A percentile compares a stretch with the other conserved stretches of the same genome.
Evolutionary conservation across 2,329 filamentous ascomycete species (phyloP).

Genomic region (Xylariaceae sp.): DNA sequence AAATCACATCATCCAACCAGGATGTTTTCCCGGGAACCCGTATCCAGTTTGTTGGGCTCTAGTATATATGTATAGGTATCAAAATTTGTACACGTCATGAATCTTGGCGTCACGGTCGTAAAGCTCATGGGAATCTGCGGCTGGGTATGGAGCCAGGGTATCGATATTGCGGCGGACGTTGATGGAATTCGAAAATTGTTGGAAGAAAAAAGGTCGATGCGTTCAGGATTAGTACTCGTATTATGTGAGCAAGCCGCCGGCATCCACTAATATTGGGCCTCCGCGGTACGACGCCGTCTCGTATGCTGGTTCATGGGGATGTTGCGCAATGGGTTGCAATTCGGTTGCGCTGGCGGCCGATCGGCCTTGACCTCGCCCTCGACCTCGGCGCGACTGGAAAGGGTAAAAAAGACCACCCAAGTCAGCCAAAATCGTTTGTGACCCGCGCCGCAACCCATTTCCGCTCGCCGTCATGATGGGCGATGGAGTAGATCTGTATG

Average conservation of each 20-base stretch:
- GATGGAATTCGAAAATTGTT: background rate
- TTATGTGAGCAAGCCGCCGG: constrained; percentile 37
- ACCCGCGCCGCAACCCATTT: constrained; percentile 49
- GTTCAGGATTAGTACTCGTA: background rate
- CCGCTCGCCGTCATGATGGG: constrained; percentile 43
- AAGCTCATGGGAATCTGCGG: constrained; percentile 19
- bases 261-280: constrained; percentile 35
- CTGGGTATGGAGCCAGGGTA: background rate
- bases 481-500: constrained; percentile 34
- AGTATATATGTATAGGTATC: constrained; percentile 15
- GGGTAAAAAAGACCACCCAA: constrained; percentile 51
- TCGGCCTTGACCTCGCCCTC: constrained; percentile 31
- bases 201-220: background rate
- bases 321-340: constrained; percentile 44
- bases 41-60: constrained; percentile 6
- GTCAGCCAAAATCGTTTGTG: constrained; percentile 56
- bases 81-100: constrained; percentile 19
- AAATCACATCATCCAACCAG: constrained; percentile 2
- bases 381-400: constrained; percentile 29
- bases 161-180: constrained; percentile 1
- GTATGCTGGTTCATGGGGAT: constrained; percentile 32
- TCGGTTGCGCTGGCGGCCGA: constrained; percentile 34
- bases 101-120: constrained; percentile 21
- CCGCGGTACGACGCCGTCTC: constrained; percentile 29
- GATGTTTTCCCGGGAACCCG: constrained; percentile 7